These are phyloP conservation scores for Wickerhamiella azyma DNA, from an alignment of 805 yeast species.

Conservation along the genomic window DNA sequence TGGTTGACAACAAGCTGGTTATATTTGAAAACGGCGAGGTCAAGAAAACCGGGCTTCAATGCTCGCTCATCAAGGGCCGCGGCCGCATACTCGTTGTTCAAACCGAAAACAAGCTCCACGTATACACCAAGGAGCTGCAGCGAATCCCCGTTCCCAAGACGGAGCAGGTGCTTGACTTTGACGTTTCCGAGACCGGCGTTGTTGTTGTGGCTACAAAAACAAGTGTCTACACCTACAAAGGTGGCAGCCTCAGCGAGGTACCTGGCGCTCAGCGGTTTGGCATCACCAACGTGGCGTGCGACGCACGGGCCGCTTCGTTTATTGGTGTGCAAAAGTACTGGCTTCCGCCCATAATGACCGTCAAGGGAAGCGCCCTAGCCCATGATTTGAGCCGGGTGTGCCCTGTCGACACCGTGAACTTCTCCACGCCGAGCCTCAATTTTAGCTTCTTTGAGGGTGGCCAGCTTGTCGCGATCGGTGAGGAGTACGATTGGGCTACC, in stretches of 20 bases:
- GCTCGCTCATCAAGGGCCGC: slow-evolving; percentile 8
- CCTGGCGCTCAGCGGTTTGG: slow-evolving; percentile 11
- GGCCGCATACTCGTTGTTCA: slow-evolving; percentile 13
- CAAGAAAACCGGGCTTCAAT: neutral
- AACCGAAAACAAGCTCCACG: slow-evolving; percentile 11
- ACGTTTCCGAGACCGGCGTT: slow-evolving; percentile 14
- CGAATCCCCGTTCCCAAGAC: slow-evolving; percentile 1
- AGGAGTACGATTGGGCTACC: neutral
- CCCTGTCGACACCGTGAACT: neutral
- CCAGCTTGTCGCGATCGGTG: neutral
- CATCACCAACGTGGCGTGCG: slow-evolving; percentile 11
- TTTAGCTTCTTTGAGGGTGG: slow-evolving; percentile 1
- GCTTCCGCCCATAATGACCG: neutral
- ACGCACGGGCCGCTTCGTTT: slow-evolving; percentile 11
- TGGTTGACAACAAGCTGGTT: slow-evolving; percentile 10
- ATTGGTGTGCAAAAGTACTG: slow-evolving; percentile 11
- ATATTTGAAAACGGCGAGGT: slow-evolving; percentile 6
- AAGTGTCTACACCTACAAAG: slow-evolving; percentile 15
- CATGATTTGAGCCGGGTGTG: neutral
- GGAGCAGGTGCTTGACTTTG: slow-evolving; percentile 11
- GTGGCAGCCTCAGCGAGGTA: slow-evolving; percentile 9
- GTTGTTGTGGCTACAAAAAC: slow-evolving; percentile 15
- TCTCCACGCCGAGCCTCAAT: neutral
- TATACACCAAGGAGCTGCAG: neutral
- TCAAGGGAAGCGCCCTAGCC: neutral